These are phyloP conservation scores for Nannochloris sp. DNA, from an alignment of 139 green algal genomes.

Conservation along the genomic window DNA sequence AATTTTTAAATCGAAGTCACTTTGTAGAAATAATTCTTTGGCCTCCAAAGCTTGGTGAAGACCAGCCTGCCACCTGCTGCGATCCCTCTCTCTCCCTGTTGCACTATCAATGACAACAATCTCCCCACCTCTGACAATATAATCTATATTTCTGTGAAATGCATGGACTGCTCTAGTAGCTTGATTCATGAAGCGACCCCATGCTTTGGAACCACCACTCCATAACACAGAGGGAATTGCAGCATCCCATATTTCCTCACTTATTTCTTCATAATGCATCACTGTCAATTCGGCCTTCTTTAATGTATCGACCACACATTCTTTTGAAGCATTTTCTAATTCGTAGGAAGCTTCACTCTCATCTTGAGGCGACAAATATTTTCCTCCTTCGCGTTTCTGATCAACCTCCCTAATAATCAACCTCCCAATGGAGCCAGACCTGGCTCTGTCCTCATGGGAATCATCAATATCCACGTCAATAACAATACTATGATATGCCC, in stretches of 20 bases:
- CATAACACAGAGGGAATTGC: constrained; percentile 6
- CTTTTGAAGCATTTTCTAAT: too few relatives aligned
- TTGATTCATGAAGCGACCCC: constrained; percentile 41
- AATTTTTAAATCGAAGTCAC: constrained; percentile 32
- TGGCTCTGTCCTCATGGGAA: too few relatives aligned
- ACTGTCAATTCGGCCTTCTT: neutral
- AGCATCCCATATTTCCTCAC: neutral
- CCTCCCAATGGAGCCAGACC: too few relatives aligned
- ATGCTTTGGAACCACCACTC: constrained; percentile 21
- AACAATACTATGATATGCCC: neutral
- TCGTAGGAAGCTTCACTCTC: neutral
- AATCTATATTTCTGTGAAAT: constrained; percentile 46
- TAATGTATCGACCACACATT: neutral
- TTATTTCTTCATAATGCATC: neutral
- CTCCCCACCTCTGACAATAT: constrained; percentile 45
- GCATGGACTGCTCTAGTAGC: constrained; percentile 42
- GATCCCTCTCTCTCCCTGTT: constrained; percentile 32
- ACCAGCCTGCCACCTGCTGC: constrained; percentile 45
- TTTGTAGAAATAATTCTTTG: constrained; percentile 28
- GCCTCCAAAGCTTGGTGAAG: constrained; percentile 71
- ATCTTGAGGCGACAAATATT: neutral
- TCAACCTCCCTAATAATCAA: neutral
- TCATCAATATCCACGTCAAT: too few relatives aligned
- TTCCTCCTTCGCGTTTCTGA: neutral
- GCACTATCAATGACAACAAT: constrained; percentile 55